These are phyloP conservation scores for Syzygium aqueum DNA, from an alignment of 345 rosid species.

Conservation along the genomic window DNA sequence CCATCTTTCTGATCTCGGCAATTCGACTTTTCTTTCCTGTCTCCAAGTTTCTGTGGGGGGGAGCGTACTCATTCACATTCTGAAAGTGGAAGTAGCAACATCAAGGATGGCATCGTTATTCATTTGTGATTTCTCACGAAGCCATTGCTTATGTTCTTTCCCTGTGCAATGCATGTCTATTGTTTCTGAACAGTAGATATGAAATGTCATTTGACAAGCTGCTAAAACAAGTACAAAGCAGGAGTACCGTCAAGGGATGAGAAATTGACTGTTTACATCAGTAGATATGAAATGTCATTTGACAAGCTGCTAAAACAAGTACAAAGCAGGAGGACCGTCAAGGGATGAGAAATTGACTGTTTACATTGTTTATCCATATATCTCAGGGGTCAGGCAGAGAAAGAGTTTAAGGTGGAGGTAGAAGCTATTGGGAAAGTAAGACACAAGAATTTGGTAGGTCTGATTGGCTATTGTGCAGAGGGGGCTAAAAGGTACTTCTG, in stretches of 20 bases:
- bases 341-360: neutral
- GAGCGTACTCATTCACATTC: neutral
- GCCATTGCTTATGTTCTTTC: neutral
- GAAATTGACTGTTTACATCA: neutral
- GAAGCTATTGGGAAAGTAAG: constrained; percentile 97
- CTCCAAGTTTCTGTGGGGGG: neutral
- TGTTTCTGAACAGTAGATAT: neutral
- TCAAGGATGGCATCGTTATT: neutral
- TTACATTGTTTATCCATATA: neutral
- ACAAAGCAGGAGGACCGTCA: neutral
- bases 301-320: too few species aligned
- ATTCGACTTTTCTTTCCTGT: neutral
- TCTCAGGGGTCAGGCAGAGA: constrained; percentile 92
- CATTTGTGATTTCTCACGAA: neutral
- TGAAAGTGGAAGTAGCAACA: neutral
- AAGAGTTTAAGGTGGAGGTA: constrained; percentile 93
- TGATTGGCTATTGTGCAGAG: constrained; percentile 87
- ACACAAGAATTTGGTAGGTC: constrained; percentile 94
- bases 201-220: neutral
- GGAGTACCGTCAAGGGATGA: neutral
- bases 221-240: neutral
- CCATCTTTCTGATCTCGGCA: neutral
- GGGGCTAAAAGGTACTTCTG: constrained; percentile 55
- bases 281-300: too few species aligned
- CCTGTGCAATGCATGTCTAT: neutral